Percentiles rank a stretch among this genome's conserved stretches.
phyloP scores from a whole-genome alignment of 1,284 basidiomycete genomes.

The Rhodotorula sp. region DNA sequence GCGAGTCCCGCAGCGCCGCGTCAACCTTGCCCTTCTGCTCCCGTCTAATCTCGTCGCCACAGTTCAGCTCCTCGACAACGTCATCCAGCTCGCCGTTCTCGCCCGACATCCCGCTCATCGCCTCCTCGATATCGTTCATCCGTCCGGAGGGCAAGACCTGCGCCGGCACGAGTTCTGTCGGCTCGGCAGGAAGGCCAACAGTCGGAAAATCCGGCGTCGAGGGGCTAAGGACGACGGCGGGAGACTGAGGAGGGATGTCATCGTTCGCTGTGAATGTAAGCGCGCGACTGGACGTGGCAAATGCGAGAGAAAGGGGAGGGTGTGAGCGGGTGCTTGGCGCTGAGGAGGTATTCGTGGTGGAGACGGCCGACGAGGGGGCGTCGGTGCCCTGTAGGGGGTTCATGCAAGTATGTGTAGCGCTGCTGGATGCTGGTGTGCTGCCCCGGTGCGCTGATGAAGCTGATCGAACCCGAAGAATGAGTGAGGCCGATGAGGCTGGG shows the following conservation, averaged over 20 bases:
- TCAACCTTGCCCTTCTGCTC: neutral
- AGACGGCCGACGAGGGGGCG: too few species aligned
- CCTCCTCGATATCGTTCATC: too few species aligned
- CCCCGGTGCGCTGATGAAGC: too few species aligned
- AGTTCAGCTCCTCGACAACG: neutral
- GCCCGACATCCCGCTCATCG: too few species aligned
- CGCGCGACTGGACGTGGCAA: neutral
- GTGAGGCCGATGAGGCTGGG: too few species aligned
- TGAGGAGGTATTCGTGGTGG: too few species aligned
- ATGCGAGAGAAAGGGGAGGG: conserved; percentile 1
- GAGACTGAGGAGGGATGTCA: conserved; percentile 1
- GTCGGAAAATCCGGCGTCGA: conserved; percentile 27
- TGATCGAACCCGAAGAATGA: too few species aligned
- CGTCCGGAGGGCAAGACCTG: neutral
- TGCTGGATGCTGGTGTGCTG: too few species aligned
- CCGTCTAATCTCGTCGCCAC: neutral
- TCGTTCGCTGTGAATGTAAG: neutral
- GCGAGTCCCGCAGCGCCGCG: conserved; percentile 18
- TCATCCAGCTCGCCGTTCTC: too few species aligned
- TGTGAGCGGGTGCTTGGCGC: neutral
- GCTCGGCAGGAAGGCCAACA: conserved; percentile 7
- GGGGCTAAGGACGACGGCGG: conserved; percentile 25
- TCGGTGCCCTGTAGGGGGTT: too few species aligned
- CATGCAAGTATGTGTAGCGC: too few species aligned
- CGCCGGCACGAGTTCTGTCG: conserved; percentile 6